Evolutionary conservation across 225 moss, liverwort and hornwort species (phyloP), one percentile per base, ranked within the genome.

Genomic region (Straminergon stramineum): DNA sequence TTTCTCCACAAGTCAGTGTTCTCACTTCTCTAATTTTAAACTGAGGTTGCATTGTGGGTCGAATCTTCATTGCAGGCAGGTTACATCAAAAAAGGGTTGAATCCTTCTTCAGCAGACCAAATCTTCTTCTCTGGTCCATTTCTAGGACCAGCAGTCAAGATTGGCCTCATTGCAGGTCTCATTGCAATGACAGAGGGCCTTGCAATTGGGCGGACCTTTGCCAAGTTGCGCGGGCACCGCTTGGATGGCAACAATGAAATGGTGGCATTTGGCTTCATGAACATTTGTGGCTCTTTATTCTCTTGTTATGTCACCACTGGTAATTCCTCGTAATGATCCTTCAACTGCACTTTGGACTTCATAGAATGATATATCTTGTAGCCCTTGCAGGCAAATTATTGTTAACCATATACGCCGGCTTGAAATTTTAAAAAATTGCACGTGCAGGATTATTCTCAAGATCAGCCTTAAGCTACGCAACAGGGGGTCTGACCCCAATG

Each of bases 191-290:
- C 97, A 53, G 96, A 97, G 89, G 96, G 93, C 37, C 92, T 97
- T 56, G 97, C 96, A 23, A 96, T 97, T 45, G 97, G 91, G 76
- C 91, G 95, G 74, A 94, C 94, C 9, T 97, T 96, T 84, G 96
- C 96, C 1, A 84, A 94, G 17, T 64, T 97, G 77, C 94, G 95
- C n/a, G 94, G 94, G 69, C 94, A 97, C 84, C 93, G 90, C 34
- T 87, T 97, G 66, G 95, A 96, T 71, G 96, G 96, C 43, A 97
- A 96, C 91, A 97, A 95, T 79, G 96, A 97, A 64, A 94, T 97
- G 94, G 69, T 96, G 78, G 85, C 97, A 66, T 91, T 96, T 23
- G 97, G 97, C 22, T 27, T 92, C 57, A 96, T 95, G 97, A 97
- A 96, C 76, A 87, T 96, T 2, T 85, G 81, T 13, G 96, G 96